phyloP scores from a whole-genome alignment of 1,284 basidiomycete genomes.

The Cystobasidiaceae sp. region DNA sequence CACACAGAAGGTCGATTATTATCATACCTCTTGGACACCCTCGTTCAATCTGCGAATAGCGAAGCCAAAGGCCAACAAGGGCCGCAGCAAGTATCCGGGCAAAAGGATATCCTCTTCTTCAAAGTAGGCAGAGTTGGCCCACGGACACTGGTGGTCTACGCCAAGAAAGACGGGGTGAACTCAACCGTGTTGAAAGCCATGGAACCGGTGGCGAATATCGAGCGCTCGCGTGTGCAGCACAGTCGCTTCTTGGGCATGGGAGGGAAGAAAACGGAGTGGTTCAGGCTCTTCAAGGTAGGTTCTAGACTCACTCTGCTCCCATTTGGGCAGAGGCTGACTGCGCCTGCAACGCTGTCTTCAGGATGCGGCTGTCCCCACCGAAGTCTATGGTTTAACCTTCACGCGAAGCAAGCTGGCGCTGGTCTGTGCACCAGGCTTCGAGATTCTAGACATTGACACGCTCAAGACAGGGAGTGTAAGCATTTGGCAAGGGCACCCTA shows the following conservation, averaged over 20 bases:
- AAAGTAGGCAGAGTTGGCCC: conserved; percentile 78
- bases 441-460: conserved; percentile 79
- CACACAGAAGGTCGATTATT: conserved; percentile 72
- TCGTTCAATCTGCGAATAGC: conserved; percentile 73
- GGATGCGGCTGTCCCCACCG: conserved; percentile 51
- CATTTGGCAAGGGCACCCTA: background rate
- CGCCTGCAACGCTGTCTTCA: background rate
- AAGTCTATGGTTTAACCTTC: conserved; percentile 83
- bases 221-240: conserved; percentile 38
- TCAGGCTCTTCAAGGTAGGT: conserved; percentile 71
- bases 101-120: conserved; percentile 89
- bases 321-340: background rate
- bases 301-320: background rate
- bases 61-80: conserved; percentile 47
- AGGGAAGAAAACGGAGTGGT: conserved; percentile 79
- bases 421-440: conserved; percentile 60
- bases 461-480: conserved; percentile 32
- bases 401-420: conserved; percentile 85
- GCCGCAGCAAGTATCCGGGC: conserved; percentile 81
- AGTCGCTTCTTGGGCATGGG: conserved; percentile 66
- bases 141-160: conserved; percentile 84
- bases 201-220: conserved; percentile 78
- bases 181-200: conserved; percentile 90
- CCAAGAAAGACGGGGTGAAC: conserved; percentile 86
- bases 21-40: conserved; percentile 77